Evolutionary conservation across 2,329 filamentous ascomycete species (phyloP), one percentile per base, ranked within the genome.

Genomic region (Mollisia scopiformis): DNA sequence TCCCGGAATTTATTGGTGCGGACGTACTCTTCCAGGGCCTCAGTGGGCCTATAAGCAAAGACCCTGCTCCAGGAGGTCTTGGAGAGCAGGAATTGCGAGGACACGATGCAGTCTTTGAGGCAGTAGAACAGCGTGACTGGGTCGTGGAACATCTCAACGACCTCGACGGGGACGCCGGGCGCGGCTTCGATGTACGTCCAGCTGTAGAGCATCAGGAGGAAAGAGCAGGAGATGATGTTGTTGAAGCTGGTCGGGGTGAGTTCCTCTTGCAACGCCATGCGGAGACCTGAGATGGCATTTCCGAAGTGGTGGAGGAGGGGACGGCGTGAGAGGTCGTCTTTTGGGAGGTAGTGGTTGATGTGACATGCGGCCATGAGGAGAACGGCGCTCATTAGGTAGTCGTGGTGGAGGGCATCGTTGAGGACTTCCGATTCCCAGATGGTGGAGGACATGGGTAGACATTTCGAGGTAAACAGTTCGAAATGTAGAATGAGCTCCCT

Each of bases 381-480:
- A 5, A 62, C 41, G 4, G 53, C 57, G 47, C 50, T 59, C 53
- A 55, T 62, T 3, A 62, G 41, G 25, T 47, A 59, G 4, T 62
- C 61, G 25, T 59, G 23, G 25, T 59, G 41, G n/a, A 50, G 28
- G 23, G 57, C 53, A 25, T n/a, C 37, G 19, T 6, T 35, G 11
- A 59, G 35, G 19, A 62, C 51, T 4, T 31, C 21, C 21, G 53
- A 54, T 2, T 47, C n/a, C 53, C 54, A 62, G 5, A 57, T 19
- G 10, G 35, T 35, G 10, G 23, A 39, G 3, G 55, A 53, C 37
- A 62, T 53, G 3, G 53, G 57, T 6, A 62, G 47, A 10, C n/a
- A 31, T 6, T 51, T 25, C 5, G 57, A 59, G 1, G 61, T 62
- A 31, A 50, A 57, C 16, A 28, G 49, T 35, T 57, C 49, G 37